Percentiles rank a stretch among this genome's conserved stretches.
These are phyloP conservation scores for Starmerella cellae DNA, from an alignment of 805 yeast species.

Conservation along the genomic window DNA sequence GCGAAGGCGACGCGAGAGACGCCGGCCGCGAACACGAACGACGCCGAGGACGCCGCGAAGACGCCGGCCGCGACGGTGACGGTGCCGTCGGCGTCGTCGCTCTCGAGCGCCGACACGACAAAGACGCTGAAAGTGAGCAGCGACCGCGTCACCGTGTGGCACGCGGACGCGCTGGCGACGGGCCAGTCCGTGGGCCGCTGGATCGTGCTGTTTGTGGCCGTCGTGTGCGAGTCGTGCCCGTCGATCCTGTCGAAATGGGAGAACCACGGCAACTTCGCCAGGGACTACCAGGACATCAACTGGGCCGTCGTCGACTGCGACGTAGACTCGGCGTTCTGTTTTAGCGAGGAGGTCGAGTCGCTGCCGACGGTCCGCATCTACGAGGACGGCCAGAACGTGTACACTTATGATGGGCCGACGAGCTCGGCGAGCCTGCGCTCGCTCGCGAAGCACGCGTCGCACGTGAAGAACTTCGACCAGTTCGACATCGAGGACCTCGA, in stretches of 20 bases:
- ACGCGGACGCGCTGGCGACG: slow-evolving; percentile 5
- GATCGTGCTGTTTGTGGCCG: slow-evolving; percentile 11
- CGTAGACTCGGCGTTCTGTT: slow-evolving; percentile 11
- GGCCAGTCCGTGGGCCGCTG: slow-evolving; percentile 13
- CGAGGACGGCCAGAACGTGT: slow-evolving; percentile 12
- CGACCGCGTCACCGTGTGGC: slow-evolving; percentile 2
- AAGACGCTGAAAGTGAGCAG: too few relatives aligned
- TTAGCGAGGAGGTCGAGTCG: slow-evolving; percentile 1
- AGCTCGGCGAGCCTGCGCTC: slow-evolving; percentile 6
- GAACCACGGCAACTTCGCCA: slow-evolving; percentile 12
- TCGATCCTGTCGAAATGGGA: slow-evolving; percentile 11
- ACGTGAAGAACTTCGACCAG: slow-evolving; percentile 2
- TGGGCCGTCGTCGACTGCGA: slow-evolving; percentile 16
- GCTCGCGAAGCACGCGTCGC: slow-evolving; percentile 9
- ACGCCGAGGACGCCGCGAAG: not conserved
- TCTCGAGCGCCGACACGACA: not conserved
- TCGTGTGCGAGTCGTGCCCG: slow-evolving; percentile 10
- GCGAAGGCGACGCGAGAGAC: not conserved
- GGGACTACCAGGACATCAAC: slow-evolving; percentile 4
- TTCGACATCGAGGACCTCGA: slow-evolving; percentile 7
- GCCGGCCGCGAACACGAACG: not conserved
- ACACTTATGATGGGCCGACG: slow-evolving; percentile 11
- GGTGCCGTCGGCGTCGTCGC: not conserved
- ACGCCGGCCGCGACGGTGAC: not conserved
- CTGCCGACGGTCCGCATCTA: slow-evolving; percentile 15